Evolutionary conservation across 305 asterid species (phyloP).

Genomic region (Solanum hybrid): DNA sequence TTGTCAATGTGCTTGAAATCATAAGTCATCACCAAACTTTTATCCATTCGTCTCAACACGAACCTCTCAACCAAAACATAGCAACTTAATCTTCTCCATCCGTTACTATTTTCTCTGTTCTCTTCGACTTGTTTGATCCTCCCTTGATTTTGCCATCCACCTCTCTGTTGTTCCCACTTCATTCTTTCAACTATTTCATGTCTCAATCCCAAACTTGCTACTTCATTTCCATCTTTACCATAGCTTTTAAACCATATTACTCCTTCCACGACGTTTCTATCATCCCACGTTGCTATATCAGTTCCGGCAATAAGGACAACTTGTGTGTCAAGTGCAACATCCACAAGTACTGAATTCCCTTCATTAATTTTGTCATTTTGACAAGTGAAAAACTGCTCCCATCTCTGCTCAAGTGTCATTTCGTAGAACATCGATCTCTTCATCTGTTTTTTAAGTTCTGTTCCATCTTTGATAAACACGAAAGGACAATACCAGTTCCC

Average conservation of each 20-base stretch:
- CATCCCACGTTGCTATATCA: constrained; percentile 28
- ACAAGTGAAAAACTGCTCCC: not conserved
- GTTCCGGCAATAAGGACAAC: constrained; percentile 27
- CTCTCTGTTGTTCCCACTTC: constrained; percentile 59
- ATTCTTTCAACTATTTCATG: constrained; percentile 39
- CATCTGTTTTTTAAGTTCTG: constrained; percentile 22
- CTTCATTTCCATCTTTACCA: constrained; percentile 2
- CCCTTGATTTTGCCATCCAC: constrained; percentile 28
- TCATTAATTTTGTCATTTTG: not conserved
- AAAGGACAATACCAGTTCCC: constrained; percentile 72
- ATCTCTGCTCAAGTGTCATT: not conserved
- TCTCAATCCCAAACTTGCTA: constrained; percentile 41
- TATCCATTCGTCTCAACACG: constrained; percentile 12
- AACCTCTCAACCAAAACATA: constrained; percentile 41
- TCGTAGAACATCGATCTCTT: not conserved
- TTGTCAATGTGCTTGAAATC: constrained; percentile 33
- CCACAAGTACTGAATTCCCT: constrained; percentile 6
- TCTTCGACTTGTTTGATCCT: constrained; percentile 32
- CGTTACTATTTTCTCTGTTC: constrained; percentile 3
- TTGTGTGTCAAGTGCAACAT: constrained; percentile 28
- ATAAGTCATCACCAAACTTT: constrained; percentile 25
- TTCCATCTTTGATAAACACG: constrained; percentile 49
- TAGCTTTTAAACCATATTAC: constrained; percentile 31
- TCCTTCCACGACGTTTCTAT: constrained; percentile 17
- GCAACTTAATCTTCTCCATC: constrained; percentile 42